These are phyloP conservation scores for Venturiaceae sp. DNA, from an alignment of 2,329 filamentous ascomycete species.

Conservation along the genomic window DNA sequence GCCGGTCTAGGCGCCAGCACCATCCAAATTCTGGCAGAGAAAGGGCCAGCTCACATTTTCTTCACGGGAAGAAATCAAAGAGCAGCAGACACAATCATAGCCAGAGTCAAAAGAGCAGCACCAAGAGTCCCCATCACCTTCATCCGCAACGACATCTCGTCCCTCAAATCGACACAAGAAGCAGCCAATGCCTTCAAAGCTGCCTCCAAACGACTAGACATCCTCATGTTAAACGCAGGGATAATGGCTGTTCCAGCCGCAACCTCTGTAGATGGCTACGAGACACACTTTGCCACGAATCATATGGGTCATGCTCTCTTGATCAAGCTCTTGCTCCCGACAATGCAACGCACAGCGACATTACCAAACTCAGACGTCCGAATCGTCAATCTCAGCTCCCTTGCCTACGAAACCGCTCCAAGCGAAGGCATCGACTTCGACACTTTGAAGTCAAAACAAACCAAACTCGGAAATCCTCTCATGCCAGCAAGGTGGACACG, in stretches of 20 bases:
- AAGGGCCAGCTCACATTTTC: conserved; percentile 4
- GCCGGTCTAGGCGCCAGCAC: conserved; percentile 3
- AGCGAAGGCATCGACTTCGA: conserved; percentile 25
- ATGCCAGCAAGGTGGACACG: conserved; percentile 14
- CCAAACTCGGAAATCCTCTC: neutral
- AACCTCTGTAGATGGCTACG: conserved; percentile 38
- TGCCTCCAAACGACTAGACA: conserved; percentile 32
- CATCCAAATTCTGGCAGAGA: neutral
- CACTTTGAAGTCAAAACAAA: conserved; percentile 12
- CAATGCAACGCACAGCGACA: conserved; percentile 27
- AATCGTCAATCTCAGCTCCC: conserved; percentile 32
- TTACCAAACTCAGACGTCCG: conserved; percentile 32
- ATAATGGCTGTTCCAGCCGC: conserved; percentile 22
- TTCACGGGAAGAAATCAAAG: neutral
- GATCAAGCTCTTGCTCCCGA: conserved; percentile 34
- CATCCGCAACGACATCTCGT: conserved; percentile 26
- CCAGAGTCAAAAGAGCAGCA: conserved; percentile 27
- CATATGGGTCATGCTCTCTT: conserved; percentile 42
- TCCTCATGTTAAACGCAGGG: conserved; percentile 38
- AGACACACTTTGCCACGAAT: conserved; percentile 42
- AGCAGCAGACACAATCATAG: conserved; percentile 15
- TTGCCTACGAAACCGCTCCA: conserved; percentile 16
- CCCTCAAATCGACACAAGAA: conserved; percentile 26
- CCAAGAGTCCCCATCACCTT: conserved; percentile 28
- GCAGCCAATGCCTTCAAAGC: conserved; percentile 28